Base-by-base conservation (phyloP, 345 rosid genomes). In the Combretum micranthum region DNA sequence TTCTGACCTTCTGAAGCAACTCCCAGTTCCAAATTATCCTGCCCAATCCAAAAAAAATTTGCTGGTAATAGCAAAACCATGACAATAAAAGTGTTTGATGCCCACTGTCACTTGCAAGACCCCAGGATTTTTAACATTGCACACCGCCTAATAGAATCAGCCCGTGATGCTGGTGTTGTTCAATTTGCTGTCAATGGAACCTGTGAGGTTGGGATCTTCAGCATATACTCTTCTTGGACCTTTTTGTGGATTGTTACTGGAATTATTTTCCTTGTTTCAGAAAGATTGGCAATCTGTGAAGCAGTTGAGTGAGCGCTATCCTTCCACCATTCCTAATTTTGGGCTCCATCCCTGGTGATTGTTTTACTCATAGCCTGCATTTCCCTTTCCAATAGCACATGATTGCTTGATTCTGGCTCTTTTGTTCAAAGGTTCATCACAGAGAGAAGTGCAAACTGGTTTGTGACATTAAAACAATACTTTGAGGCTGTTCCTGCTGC, bases 91-190 rank as follows among this genome's bases (percentile, higher is more conserved):
- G 65, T 93, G 61, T 93, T 93, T 56, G 97, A 93, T 48, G 89
- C 83, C 19, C 99, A 93, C 80, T 93, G 97, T 77, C 99, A 93
- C 72, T 86, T 93, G 15, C 99, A 89, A 68, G 99, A 93, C 75
- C 86, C 97, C n/a, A 81, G 86, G 74, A 79, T 93, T 46, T 44
- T 77, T 42, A 45, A 52, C 77, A 80, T 73, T 59, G 78, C 81
- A 5, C 88, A 91, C 2, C 74, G 77, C 32, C 75, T 89, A 9
- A 89, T 91, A 19, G 68, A 87, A 61, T 66, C 81, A 0, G 82
- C 93, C 18, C 22, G 81, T 42, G 69, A 77, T 52, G 64, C 86
- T 14, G 96, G 95, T 23, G 75, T n/a, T n/a, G n/a, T 72, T 57
- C 65, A 59, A 53, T 92, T 92, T 53, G 88, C 95, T 13, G 95